Evolutionary conservation across 2,329 filamentous ascomycete species (phyloP).

Genomic region (Zalaria sp.): DNA sequence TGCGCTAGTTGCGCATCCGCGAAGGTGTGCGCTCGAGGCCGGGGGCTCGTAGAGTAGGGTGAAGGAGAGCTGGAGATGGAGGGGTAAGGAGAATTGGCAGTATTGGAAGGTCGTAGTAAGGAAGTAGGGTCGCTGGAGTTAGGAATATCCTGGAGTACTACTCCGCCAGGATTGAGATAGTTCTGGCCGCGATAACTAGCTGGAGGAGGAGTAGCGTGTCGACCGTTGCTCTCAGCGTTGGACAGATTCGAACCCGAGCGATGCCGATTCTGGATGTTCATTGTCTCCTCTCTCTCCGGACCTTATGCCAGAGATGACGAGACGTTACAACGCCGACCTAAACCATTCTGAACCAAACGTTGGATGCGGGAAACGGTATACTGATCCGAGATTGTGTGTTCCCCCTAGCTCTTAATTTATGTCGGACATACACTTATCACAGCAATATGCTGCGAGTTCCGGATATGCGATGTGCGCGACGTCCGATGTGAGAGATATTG

Average conservation of each 20-base stretch:
- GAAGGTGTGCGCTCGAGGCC: constrained; percentile 29
- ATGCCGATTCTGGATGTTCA: background rate
- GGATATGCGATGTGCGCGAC: too few relatives aligned
- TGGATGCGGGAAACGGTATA: too few relatives aligned
- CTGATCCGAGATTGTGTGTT: too few relatives aligned
- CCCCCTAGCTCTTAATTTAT: too few relatives aligned
- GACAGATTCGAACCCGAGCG: background rate
- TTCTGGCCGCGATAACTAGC: background rate
- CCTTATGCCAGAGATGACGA: background rate
- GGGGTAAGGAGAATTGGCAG: constrained; percentile 12
- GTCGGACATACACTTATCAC: too few relatives aligned
- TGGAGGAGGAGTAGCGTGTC: background rate
- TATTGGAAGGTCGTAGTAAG: constrained; percentile 7
- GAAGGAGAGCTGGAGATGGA: constrained; percentile 6
- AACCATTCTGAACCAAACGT: background rate
- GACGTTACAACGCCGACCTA: background rate
- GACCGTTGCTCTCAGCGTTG: background rate
- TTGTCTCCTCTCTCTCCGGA: background rate
- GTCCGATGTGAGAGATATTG: too few relatives aligned
- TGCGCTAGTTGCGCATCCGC: constrained; percentile 19
- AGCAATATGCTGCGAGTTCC: too few relatives aligned
- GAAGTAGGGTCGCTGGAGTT: constrained; percentile 8
- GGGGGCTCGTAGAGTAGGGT: constrained; percentile 17
- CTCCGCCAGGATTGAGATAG: constrained; percentile 2
- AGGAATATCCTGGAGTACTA: constrained; percentile 8